Evolutionary conservation across 2,329 filamentous ascomycete genomes (phyloP).

Genomic region (Diplodia corticola): DNA sequence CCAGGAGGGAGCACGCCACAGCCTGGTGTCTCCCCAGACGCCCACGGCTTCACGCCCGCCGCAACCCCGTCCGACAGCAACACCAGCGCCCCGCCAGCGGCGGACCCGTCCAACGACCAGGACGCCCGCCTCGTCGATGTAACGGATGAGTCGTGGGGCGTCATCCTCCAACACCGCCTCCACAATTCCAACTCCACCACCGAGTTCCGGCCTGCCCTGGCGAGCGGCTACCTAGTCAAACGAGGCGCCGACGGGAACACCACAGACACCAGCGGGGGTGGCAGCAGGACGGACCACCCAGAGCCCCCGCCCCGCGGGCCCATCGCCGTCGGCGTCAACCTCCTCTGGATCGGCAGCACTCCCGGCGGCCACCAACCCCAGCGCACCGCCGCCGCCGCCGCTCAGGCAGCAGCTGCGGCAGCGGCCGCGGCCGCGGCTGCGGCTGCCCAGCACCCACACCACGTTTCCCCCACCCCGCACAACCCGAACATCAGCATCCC

Average conservation of each 20-base stretch:
- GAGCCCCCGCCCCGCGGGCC: conserved; percentile 33
- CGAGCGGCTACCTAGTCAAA: conserved; percentile 47
- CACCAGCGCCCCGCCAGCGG: conserved; percentile 37
- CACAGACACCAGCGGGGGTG: neutral
- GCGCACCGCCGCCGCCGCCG: neutral
- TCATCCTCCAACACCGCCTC: conserved; percentile 64
- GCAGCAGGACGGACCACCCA: conserved; percentile 22
- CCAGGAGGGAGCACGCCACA: conserved; percentile 37
- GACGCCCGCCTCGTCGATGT: conserved; percentile 71
- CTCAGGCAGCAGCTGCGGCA: neutral
- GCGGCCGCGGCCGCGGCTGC: neutral
- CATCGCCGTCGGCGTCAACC: conserved; percentile 43
- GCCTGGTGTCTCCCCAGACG: conserved; percentile 38
- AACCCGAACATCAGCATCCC: conserved; percentile 18
- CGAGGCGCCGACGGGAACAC: conserved; percentile 34
- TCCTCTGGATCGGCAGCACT: conserved; percentile 45
- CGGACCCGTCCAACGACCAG: conserved; percentile 52
- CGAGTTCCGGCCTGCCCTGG: conserved; percentile 40
- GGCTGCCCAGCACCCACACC: neutral
- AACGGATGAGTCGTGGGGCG: conserved; percentile 74
- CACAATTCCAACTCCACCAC: conserved; percentile 40
- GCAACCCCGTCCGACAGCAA: conserved; percentile 61
- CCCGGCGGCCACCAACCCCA: conserved; percentile 28
- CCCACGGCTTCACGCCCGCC: conserved; percentile 58
- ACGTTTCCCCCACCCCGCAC: neutral